Evolutionary conservation across 805 yeast species (phyloP).

Genomic region (Maudiozyma barnettii): DNA sequence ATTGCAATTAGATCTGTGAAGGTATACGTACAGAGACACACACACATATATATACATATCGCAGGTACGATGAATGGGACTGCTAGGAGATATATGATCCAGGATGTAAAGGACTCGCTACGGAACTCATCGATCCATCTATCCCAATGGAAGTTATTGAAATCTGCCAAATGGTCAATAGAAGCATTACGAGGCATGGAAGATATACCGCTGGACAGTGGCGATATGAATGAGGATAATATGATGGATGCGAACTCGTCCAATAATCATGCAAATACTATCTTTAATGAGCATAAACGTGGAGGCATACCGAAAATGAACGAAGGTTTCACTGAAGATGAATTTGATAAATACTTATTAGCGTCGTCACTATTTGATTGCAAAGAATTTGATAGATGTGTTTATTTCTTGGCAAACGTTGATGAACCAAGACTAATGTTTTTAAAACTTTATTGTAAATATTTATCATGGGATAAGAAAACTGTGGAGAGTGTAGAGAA

Average conservation of each 20-base stretch:
- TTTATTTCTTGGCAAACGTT: conserved; percentile 45
- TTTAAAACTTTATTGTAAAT: conserved; percentile 57
- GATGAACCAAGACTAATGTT: conserved; percentile 43
- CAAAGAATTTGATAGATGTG: conserved; percentile 77
- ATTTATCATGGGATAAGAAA: conserved; percentile 68
- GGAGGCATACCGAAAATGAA: neutral
- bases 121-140: conserved; percentile 37
- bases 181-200: conserved; percentile 65
- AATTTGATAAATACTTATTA: conserved; percentile 40
- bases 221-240: conserved; percentile 5
- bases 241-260: conserved; percentile 20
- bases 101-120: conserved; percentile 20
- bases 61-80: conserved; percentile 2
- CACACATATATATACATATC: too few relatives aligned
- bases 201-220: conserved; percentile 1
- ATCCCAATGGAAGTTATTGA: conserved; percentile 49
- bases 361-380: conserved; percentile 72
- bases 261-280: conserved; percentile 7
- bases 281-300: conserved; percentile 2
- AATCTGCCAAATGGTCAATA: conserved; percentile 75
- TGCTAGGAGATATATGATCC: conserved; percentile 3
- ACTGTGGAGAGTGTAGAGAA: conserved; percentile 66
- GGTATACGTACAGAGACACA: too few relatives aligned
- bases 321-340: conserved; percentile 22
- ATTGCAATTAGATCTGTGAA: too few relatives aligned